Base-by-base conservation (phyloP, 306 rosid species). In the Lathyrus sativus region DNA sequence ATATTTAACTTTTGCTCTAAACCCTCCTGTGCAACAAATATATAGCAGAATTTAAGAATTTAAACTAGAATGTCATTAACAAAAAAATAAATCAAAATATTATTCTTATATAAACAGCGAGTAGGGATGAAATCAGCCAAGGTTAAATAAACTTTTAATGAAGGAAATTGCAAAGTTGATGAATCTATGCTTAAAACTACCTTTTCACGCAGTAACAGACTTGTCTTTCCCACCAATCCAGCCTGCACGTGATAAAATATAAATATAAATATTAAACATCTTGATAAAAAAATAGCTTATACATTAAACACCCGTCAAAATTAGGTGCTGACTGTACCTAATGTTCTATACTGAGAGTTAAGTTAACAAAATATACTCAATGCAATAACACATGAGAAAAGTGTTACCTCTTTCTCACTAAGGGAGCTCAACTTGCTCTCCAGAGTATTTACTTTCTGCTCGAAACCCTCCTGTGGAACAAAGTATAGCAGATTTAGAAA, bases 391-490 rank as follows among this genome's bases (percentile, higher is more conserved):
- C 9, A 59, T 8, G n/a, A 60, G 17, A 59, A n/a, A 57, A 26
- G 46, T 51, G 31, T 71, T 83, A 88, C 96, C 96, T 87, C 87
- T 59, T 84, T 70, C 61, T 72, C 73, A 48, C 66, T 58, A 80
- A 73, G 84, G 62, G 77, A 51, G 62, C 60, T 51, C 53, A 74
- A 76, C 9, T 85, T 86, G 57, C 51, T 68, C 72, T 85, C 91
- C 46, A 85, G 75, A 62, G 73, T 64, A 80, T 68, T 64, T 84
- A 85, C 18, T 71, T 71, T 87, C 69, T 66, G 83, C 74, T 81
- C 79, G 57, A 90, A 85, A 81, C 82, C 74, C 67, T 46, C 89
- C 95, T 90, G 88, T 14, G 9, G 37, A 73, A 79, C 46, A 76
- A 38, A 59, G 42, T 24, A 65, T 6, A 55, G 11, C 74, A 14